Conservation (phyloP, 2,329 filamentous ascomycete species). For the Colletotrichum orbiculare region DNA sequence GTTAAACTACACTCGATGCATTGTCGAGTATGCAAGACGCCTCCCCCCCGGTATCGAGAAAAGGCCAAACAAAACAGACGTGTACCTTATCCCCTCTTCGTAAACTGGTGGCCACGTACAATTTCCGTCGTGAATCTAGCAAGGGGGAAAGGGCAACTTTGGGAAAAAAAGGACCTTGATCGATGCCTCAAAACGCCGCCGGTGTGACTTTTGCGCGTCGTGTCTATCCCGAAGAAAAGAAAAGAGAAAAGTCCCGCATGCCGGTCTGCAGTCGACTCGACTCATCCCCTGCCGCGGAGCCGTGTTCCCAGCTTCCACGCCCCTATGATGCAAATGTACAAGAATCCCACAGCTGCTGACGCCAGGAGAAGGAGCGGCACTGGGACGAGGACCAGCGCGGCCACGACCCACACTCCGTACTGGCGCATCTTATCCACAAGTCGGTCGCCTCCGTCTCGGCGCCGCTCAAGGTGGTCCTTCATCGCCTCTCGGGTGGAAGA, state of each 20-base stretch:
- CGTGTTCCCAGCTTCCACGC: conserved; percentile 32
- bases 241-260: conserved; percentile 20
- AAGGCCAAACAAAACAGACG: conserved; percentile 6
- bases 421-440: conserved; percentile 55
- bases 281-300: conserved; percentile 34
- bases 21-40: conserved; percentile 20
- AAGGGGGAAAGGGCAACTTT: not conserved
- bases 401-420: conserved; percentile 54
- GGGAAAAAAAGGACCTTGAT: conserved; percentile 13
- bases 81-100: not conserved
- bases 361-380: conserved; percentile 52
- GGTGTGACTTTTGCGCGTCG: conserved; percentile 28
- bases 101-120: not conserved
- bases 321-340: conserved; percentile 53
- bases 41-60: not conserved
- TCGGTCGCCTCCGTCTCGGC: conserved; percentile 49
- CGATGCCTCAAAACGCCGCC: conserved; percentile 36
- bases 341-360: conserved; percentile 47
- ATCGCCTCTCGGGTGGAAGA: conserved; percentile 42
- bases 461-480: conserved; percentile 44
- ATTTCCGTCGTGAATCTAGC: conserved; percentile 26
- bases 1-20: too few species aligned
- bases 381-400: conserved; percentile 60
- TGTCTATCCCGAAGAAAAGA: conserved; percentile 35
- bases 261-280: conserved; percentile 28